phyloP scores from a whole-genome alignment of 1,139 yeast genomes.

The Candida sanyaensis region DNA sequence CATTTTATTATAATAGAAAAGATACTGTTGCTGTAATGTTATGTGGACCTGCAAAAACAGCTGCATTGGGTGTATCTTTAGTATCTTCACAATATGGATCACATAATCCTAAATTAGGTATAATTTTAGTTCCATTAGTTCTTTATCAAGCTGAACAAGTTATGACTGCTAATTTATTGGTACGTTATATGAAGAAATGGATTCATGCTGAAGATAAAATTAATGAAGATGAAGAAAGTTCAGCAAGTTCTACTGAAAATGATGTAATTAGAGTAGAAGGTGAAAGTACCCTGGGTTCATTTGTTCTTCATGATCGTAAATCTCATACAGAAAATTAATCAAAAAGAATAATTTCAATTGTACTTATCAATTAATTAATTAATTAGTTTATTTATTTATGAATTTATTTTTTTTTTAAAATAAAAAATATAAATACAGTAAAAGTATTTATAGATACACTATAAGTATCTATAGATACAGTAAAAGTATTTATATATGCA shows the following conservation, averaged over 20 bases:
- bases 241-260: neutral
- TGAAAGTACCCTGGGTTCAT: neutral
- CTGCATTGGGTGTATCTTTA: conserved; percentile 85
- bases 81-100: conserved; percentile 79
- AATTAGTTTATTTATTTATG: too few species aligned
- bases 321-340: too few species aligned
- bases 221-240: conserved; percentile 17
- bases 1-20: conserved; percentile 67
- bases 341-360: too few species aligned
- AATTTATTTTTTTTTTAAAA: too few species aligned
- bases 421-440: too few species aligned
- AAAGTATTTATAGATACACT: too few species aligned
- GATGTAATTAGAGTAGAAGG: neutral
- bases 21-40: conserved; percentile 82
- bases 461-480: too few species aligned
- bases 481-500: neutral
- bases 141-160: conserved; percentile 88
- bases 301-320: too few species aligned
- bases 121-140: conserved; percentile 76
- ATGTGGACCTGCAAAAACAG: conserved; percentile 93
- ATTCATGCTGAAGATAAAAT: conserved; percentile 42
- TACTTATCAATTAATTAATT: too few species aligned
- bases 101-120: conserved; percentile 61
- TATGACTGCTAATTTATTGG: conserved; percentile 69
- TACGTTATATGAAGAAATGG: conserved; percentile 69